Evolutionary conservation across 352 stramenopile genomes (phyloP).

Genomic region (Phytophthora multivora): DNA sequence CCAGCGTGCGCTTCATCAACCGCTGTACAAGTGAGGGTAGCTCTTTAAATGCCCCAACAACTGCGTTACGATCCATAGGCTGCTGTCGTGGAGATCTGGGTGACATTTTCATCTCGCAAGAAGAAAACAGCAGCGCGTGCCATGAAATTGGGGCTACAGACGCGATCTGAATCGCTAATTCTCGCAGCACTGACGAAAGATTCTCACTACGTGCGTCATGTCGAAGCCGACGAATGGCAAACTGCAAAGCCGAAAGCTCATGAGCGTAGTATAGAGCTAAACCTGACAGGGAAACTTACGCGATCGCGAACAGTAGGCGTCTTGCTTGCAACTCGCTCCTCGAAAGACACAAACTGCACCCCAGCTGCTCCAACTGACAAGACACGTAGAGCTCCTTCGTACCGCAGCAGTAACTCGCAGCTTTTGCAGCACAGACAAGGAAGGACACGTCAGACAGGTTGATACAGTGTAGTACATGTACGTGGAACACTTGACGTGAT

Average conservation of each 20-base stretch:
- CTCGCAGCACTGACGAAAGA: constrained; percentile 30
- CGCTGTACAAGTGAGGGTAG: constrained; percentile 19
- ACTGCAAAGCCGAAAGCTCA: constrained; percentile 24
- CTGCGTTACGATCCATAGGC: constrained; percentile 7
- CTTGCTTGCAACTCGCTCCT: constrained; percentile 22
- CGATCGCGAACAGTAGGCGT: constrained; percentile 21
- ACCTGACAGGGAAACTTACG: constrained; percentile 1
- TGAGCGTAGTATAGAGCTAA: too few species aligned
- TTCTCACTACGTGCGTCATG: constrained; percentile 24
- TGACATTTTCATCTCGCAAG: background rate
- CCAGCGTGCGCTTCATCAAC: constrained; percentile 18
- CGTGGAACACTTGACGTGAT: background rate
- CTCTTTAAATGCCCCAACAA: constrained; percentile 1
- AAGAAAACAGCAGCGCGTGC: constrained; percentile 20
- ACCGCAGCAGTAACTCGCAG: constrained; percentile 36
- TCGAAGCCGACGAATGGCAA: constrained; percentile 51
- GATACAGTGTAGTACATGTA: too few species aligned
- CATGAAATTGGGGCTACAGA: constrained; percentile 42
- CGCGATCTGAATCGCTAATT: constrained; percentile 43
- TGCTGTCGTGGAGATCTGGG: constrained; percentile 20
- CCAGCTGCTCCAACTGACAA: constrained; percentile 19
- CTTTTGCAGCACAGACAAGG: constrained; percentile 13
- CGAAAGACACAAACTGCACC: constrained; percentile 35
- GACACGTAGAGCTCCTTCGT: constrained; percentile 30
- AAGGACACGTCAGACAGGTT: background rate